Base-by-base conservation (phyloP, 2,329 filamentous ascomycete species). In the Fusarium lyarnte region DNA sequence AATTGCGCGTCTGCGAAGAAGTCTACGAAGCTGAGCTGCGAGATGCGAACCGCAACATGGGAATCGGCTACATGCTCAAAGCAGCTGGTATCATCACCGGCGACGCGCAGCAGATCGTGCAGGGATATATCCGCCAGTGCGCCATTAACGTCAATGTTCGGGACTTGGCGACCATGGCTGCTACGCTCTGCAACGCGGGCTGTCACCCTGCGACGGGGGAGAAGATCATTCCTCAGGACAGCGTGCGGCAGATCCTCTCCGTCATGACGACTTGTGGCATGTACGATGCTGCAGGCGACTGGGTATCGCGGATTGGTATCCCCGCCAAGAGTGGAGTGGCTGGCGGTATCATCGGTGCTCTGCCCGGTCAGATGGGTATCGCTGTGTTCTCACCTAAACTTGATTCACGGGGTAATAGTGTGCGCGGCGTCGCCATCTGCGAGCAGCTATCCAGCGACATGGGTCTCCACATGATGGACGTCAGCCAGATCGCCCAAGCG, bases 261-360 rank as follows among this genome's bases (percentile, higher is more conserved):
- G 79, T 83, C 60, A 83, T 83, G 81, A 83, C 82, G 2, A 83
- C 82, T 2, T 83, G 82, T 46, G 81, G 82, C 35, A 83, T 83
- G 81, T 83, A 83, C 70, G 78, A 82, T 69, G 79, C 80, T n/a
- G 81, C 81, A 1, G 81, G 81, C 8, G 79, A 82, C 53, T 83
- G 81, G 81, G 79, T 83, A 3, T 81, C 80, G 11, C 79, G 77
- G 27, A 79, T 83, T 10, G 81, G 81, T 5, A 82, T 83, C 35
- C 81, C 81, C 1, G 81, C 81, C 21, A 83, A 83, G 74, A 81
- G 79, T 49, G 81, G 81, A 35, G 79, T 80, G 1, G 75, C 79
- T 11, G 79, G 79, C 9, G 79, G 79, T 31, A 80, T 80, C 49
- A 79, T 80, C 45, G 79, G 79, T 23, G 79, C 79, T 1, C 51